Base-by-base conservation (phyloP, 2,329 filamentous ascomycete genomes). In the Phialemonium atrogriseum region DNA sequence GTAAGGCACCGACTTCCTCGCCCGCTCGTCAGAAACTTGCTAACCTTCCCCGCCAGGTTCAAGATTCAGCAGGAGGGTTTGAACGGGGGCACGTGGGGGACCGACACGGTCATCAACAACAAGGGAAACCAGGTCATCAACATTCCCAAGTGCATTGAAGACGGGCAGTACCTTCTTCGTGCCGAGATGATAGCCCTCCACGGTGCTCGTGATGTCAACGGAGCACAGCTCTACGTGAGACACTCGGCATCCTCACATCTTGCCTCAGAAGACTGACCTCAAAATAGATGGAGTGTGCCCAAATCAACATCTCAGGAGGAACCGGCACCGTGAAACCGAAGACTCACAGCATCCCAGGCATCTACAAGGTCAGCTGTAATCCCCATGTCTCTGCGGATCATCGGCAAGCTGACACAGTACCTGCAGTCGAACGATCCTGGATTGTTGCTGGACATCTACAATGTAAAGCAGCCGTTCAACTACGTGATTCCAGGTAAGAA, bases 181-280 rank as follows among this genome's bases (percentile, higher is more conserved):
- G 67, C 70, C 34, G 71, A 76, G 55, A 63, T 74, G 49, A 64
- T 77, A 35, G 71, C 70, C n/a, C 62, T 77, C 4, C 71, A 77
- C 51, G 57, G 52, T 5, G 63, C 60, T 9, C 36, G 49, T 4
- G 58, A 52, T 17, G 47, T 49, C 15, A 51, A 53, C 17, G 63
- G 62, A 3, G 63, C 64, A 2, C 64, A 68, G 39, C 50, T 68
- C 12, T 62, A 62, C 33, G 52, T 56, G 32, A 40, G 47, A 39
- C 24, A 2, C 19, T 9, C 17, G 11, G 5, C 19, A 4, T 4
- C 13, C n/a, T 14, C 10, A 8, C 20, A 27, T 27, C 15, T 14
- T 28, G 7, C n/a, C 4, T 12, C 23, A 10, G n/a, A 15, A 18
- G 6, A 18, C 27, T 36, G 16, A 35, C 24, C 21, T n/a, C 7